Conservation (phyloP, 169 alveolate species). For the Toxoplasma gondii region DNA sequence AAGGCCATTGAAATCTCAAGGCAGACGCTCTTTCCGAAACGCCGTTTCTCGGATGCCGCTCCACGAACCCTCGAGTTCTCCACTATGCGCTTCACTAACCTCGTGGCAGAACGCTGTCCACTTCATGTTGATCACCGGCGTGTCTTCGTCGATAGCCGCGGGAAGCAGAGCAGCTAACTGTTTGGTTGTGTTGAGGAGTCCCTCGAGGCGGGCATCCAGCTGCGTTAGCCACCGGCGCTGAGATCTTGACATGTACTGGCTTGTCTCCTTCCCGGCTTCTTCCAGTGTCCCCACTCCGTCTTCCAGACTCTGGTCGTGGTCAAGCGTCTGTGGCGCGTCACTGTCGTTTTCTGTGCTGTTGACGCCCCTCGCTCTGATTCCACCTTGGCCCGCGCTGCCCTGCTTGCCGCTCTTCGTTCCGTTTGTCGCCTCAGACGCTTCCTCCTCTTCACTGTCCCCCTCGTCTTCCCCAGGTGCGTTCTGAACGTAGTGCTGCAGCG, state of each 20-base stretch:
- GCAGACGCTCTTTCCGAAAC: too few species aligned
- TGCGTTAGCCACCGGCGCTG: conserved; percentile 33
- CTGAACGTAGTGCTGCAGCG: conserved; percentile 20
- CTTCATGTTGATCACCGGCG: conserved; percentile 22
- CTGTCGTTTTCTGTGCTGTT: background rate
- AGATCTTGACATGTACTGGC: background rate
- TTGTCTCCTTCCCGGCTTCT: background rate
- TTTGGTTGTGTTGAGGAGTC: background rate
- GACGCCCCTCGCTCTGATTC: background rate
- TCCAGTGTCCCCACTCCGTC: background rate
- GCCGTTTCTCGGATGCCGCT: too few species aligned
- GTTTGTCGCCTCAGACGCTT: background rate
- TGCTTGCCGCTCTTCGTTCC: background rate
- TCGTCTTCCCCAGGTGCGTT: background rate
- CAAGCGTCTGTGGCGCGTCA: background rate
- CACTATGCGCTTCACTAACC: conserved; percentile 11
- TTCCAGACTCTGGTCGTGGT: background rate
- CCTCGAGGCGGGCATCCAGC: background rate
- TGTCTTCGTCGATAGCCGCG: conserved; percentile 27
- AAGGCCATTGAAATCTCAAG: too few species aligned
- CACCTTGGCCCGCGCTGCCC: background rate
- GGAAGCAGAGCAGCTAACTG: background rate
- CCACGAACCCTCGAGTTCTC: too few species aligned
- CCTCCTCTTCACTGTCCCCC: background rate
- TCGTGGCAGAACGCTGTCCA: conserved; percentile 46